Evolutionary conservation across 805 yeast species (phyloP).

Genomic region (Cyberlindnera saturnus): DNA sequence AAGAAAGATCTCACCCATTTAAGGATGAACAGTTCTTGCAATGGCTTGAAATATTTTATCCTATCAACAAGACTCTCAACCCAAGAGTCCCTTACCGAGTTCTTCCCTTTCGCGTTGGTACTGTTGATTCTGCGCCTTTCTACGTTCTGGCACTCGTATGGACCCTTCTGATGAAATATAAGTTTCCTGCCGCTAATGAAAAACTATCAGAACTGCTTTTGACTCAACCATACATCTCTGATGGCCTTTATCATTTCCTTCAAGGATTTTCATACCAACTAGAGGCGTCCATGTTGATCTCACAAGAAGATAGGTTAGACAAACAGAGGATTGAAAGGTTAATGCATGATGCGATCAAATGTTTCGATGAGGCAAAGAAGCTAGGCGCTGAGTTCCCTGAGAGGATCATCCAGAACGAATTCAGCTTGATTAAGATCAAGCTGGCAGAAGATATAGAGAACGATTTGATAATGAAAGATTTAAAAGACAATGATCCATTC

Average conservation of each 20-base stretch:
- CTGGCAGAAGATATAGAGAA: constrained; percentile 6
- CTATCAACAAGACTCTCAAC: background rate
- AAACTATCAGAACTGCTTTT: constrained; percentile 12
- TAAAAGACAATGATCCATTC: background rate
- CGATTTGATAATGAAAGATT: background rate
- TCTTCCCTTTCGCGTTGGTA: constrained; percentile 12
- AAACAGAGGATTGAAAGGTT: constrained; percentile 9
- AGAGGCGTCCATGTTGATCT: constrained; percentile 10
- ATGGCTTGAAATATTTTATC: constrained; percentile 16
- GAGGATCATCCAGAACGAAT: constrained; percentile 12
- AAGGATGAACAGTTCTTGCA: constrained; percentile 21
- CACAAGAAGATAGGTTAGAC: constrained; percentile 1
- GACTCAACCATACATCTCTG: constrained; percentile 14
- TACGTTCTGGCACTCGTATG: constrained; percentile 14
- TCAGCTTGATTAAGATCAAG: constrained; percentile 8
- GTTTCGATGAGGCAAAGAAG: constrained; percentile 10
- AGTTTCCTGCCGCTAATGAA: constrained; percentile 15
- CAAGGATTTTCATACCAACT: constrained; percentile 21
- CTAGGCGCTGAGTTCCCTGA: constrained; percentile 15
- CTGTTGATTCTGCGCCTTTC: constrained; percentile 10
- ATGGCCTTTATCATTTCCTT: constrained; percentile 21
- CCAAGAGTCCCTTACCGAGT: background rate
- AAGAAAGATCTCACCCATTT: background rate
- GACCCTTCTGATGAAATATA: constrained; percentile 14
- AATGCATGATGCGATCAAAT: constrained; percentile 8